phyloP scores from a whole-genome alignment of 2,329 filamentous ascomycete genomes.

The Alternaria sp. region DNA sequence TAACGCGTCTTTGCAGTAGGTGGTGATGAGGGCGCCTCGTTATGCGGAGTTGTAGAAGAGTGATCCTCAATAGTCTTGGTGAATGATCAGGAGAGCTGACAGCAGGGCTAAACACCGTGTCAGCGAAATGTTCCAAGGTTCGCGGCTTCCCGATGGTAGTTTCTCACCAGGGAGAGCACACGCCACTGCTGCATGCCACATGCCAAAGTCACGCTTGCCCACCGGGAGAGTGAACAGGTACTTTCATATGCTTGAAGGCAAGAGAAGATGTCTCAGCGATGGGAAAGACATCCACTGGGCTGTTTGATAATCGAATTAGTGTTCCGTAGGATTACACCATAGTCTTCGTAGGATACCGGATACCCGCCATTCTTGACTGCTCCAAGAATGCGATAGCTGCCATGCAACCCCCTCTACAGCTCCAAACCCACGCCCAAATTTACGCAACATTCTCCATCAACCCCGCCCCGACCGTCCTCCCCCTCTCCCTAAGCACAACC shows the following conservation, averaged over 20 bases:
- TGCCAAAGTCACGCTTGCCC: not conserved
- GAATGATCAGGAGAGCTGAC: not conserved
- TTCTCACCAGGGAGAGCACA: not conserved
- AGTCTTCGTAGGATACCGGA: not conserved
- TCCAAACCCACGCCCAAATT: not conserved
- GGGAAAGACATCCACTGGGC: not conserved
- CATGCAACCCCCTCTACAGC: no score
- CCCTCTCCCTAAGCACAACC: conserved; percentile 80
- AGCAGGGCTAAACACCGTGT: accelerated
- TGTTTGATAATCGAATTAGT: accelerated
- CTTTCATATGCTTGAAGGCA: not conserved
- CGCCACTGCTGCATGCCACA: not conserved
- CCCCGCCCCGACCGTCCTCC: conserved; percentile 86
- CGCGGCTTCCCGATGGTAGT: not conserved
- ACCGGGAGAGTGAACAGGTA: not conserved
- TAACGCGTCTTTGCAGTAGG: no score
- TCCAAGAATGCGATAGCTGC: no score
- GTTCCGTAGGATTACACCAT: not conserved
- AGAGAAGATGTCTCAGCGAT: not conserved
- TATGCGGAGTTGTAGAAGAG: not conserved
- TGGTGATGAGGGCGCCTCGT: not conserved
- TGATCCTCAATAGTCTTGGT: not conserved
- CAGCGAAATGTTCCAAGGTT: not conserved
- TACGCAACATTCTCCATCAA: conserved; percentile 67
- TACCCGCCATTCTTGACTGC: accelerated